Base-by-base conservation (phyloP, 495 filamentous ascomycete genomes). In the Cercophora samala region DNA sequence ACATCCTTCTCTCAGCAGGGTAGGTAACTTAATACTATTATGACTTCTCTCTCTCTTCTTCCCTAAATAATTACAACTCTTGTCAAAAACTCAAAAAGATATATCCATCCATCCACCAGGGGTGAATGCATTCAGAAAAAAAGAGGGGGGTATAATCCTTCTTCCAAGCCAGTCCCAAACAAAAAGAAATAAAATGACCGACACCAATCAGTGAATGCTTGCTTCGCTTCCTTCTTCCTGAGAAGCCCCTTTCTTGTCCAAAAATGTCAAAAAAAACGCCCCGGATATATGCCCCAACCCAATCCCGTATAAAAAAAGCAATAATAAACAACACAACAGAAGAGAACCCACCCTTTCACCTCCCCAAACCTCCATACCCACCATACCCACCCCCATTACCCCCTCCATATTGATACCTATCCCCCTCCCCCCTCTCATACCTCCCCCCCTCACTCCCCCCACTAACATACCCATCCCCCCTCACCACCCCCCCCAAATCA, bases 401-500 rank as follows among this genome's bases (percentile, higher is more conserved):
- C 37, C 37, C 29, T 32, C 29, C 37, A 17, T 46, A 46, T 46
- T 46, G 9, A 46, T 46, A 46, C 37, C 37, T 11, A 3, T 46
- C 37, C 8, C 15, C 26, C 26, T 29, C 15, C 1, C 15, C 13
- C 15, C 37, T 9, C 2, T 9, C 37, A 46, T 46, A 46, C 37
- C 11, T 0, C 9, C 13, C 37, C 8, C 15, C 37, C 8, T 13
- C 15, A 17, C 2, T 13, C 15, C 37, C 13, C 1, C 37, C 37
- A 46, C 37, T 46, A 51, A 79, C 73, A 56, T 72, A 83, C 8
- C 76, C 72, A 59, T 82, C 73, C 0, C 80, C 81, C 58, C 75
- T 75, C 69, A 75, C 79, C 58, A 86, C 82, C 13, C 82, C 84
- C 1, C 84, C 87, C 21, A 80, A 54, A 26, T 74, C 74, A 1